Percentiles rank a stretch among this genome's conserved stretches.
phyloP scores from a whole-genome alignment of 352 stramenopile genomes.

The Pythium dissotocum region DNA sequence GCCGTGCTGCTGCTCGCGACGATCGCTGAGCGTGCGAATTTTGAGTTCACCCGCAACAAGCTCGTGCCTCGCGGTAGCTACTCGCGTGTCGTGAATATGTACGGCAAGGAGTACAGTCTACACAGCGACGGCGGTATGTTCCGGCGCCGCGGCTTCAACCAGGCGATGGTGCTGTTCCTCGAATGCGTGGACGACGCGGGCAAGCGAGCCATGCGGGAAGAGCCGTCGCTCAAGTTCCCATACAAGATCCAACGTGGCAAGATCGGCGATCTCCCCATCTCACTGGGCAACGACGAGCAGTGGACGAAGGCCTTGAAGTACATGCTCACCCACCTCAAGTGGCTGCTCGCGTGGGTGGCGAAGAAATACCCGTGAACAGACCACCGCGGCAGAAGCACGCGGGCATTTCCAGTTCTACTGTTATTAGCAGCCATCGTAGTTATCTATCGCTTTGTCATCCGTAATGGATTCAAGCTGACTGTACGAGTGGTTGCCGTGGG shows the following conservation, averaged over 20 bases:
- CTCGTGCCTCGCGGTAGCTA: conserved; percentile 84
- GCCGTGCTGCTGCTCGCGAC: conserved; percentile 82
- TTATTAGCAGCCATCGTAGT: not conserved
- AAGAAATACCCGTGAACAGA: conserved; percentile 66
- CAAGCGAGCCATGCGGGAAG: conserved; percentile 83
- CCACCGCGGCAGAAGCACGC: not conserved
- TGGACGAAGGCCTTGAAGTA: conserved; percentile 91
- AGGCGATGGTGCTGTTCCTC: conserved; percentile 89
- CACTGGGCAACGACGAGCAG: conserved; percentile 86
- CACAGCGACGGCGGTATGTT: conserved; percentile 88
- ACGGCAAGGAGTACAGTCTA: conserved; percentile 82
- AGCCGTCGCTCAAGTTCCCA: conserved; percentile 88
- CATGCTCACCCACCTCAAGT: conserved; percentile 86
- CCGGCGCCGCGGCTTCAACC: conserved; percentile 88
- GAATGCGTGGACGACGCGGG: conserved; percentile 88
- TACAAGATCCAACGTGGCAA: conserved; percentile 91
- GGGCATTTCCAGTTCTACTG: not conserved
- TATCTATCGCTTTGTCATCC: not conserved
- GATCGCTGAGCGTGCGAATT: conserved; percentile 77
- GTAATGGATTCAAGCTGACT: not conserved
- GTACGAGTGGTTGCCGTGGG: not conserved
- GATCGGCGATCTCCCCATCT: conserved; percentile 89
- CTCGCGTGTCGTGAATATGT: conserved; percentile 83
- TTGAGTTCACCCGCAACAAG: conserved; percentile 83
- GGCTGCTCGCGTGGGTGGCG: conserved; percentile 91